Evolutionary conservation across 1,284 basidiomycete genomes (phyloP).

Genomic region (Cerrena zonata): DNA sequence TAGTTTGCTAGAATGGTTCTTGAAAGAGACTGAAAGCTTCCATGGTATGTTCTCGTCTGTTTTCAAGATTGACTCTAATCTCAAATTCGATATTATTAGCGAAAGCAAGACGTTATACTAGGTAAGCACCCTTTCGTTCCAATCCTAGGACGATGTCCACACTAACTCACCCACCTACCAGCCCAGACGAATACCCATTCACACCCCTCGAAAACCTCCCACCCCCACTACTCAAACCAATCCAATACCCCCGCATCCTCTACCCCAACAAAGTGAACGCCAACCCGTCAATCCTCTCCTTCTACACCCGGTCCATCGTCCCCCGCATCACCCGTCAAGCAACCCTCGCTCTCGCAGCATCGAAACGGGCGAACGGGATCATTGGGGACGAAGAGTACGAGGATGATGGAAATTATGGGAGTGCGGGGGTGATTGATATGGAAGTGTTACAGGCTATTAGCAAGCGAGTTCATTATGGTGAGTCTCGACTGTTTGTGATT

Average conservation of each 20-base stretch:
- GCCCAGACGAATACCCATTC: slow-evolving; percentile 97
- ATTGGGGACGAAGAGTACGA: slow-evolving; percentile 61
- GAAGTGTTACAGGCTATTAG: slow-evolving; percentile 91
- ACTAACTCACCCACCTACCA: slow-evolving; percentile 26
- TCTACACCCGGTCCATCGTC: slow-evolving; percentile 79
- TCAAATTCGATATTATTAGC: slow-evolving; percentile 43
- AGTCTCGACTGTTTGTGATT: too few species aligned
- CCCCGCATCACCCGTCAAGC: slow-evolving; percentile 75
- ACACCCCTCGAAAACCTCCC: slow-evolving; percentile 71
- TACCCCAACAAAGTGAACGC: slow-evolving; percentile 83
- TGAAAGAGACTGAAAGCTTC: slow-evolving; percentile 89
- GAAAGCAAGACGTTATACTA: slow-evolving; percentile 88
- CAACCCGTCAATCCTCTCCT: slow-evolving; percentile 82
- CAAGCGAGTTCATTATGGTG: slow-evolving; percentile 95
- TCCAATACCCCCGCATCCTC: slow-evolving; percentile 75
- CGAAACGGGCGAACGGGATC: slow-evolving; percentile 63
- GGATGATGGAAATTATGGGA: slow-evolving; percentile 97
- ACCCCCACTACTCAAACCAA: slow-evolving; percentile 72
- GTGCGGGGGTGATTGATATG: slow-evolving; percentile 88
- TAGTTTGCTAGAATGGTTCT: slow-evolving; percentile 95
- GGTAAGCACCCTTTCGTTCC: slow-evolving; percentile 40
- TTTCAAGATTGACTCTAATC: not conserved
- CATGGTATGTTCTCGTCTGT: slow-evolving; percentile 63
- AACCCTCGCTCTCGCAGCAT: slow-evolving; percentile 53
- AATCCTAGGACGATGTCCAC: not conserved